Percentiles rank a stretch among this genome's conserved stretches.
phyloP scores from a whole-genome alignment of 2,329 filamentous ascomycete genomes.

The Helminthosporium solani region DNA sequence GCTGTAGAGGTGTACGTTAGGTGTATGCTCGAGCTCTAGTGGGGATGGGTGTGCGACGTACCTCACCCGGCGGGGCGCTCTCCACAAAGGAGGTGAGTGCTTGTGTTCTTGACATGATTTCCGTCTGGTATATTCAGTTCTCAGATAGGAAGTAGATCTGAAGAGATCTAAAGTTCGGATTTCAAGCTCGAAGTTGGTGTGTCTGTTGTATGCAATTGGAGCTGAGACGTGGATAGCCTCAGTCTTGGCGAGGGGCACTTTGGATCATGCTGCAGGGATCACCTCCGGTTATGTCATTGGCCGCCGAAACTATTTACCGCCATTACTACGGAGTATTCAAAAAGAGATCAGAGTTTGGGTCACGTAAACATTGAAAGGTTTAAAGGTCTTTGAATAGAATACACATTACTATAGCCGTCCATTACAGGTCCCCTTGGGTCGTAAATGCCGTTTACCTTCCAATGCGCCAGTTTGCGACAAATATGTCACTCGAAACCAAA shows the following conservation, averaged over 20 bases:
- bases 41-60: constrained; percentile 48
- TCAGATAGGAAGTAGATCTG: neutral
- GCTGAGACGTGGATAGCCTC: constrained; percentile 8
- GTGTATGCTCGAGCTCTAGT: constrained; percentile 23
- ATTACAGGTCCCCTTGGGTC: neutral
- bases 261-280: constrained; percentile 1
- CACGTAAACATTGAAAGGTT: too few relatives aligned
- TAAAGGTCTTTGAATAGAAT: neutral
- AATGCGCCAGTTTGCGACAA: neutral
- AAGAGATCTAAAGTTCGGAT: neutral
- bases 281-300: constrained; percentile 8
- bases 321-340: neutral
- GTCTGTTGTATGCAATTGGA: constrained; percentile 8
- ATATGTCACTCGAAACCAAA: neutral
- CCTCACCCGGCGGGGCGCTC: constrained; percentile 94
- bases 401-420: constrained; percentile 6
- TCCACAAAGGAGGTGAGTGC: constrained; percentile 77
- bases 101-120: constrained; percentile 38
- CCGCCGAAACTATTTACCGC: neutral
- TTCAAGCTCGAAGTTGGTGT: neutral
- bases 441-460: neutral
- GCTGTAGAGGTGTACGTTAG: constrained; percentile 51
- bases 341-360: neutral
- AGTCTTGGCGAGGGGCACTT: constrained; percentile 14
- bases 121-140: neutral